Base-by-base conservation (phyloP, 768 basidiomycete species). In the Fistulinella prunicolor region DNA sequence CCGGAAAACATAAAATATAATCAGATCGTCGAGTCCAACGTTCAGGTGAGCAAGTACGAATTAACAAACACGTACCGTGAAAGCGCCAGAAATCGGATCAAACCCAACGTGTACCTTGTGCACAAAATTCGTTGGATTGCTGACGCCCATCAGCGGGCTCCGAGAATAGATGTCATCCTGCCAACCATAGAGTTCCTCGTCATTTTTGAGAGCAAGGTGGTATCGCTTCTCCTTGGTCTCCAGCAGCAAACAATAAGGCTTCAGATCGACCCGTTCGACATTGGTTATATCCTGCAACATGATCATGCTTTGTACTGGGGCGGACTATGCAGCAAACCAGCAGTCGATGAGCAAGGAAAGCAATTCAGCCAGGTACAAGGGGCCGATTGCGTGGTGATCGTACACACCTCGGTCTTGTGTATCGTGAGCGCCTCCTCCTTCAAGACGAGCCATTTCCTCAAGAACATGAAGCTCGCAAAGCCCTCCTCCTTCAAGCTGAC, bases 61-160 rank as follows among this genome's bases (percentile, higher is more conserved):
- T 10, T 28, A 10, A 32, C 6, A 32, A 4, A 32, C 4, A 77
- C 89, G 58, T 60, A 90, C 92, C 14, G 94, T 97, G 68, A 99
- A 99, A 14, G 85, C 92, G 10, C 95, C 95, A 35, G 88, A 87
- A 37, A 89, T 75, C 2, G 94, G 90, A 70, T 99, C 95, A 59
- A 94, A 97, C 3, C 94, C 94, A 47, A 98, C 95, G 68, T 98
- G 95, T 3, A 98, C 94, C 65, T 97, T 94, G 73, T 99, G 95
- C 0, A 97, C 92, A 63, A 99, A 98, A 68, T 99, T 95, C 8
- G 94, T 97, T 0, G 95, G 95, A 56, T 87, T 88, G 65, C 86
- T 86, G 37, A 94, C 89, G 22, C 95, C 92, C 84, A 94, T 90
- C 41, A 94, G 74, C 3, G 94, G 93, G 60, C 89, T 91, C 39